Percentiles rank a stretch among this genome's conserved stretches.
phyloP scores from a whole-genome alignment of 1,284 basidiomycete species.

The Xanthoconium separans region DNA sequence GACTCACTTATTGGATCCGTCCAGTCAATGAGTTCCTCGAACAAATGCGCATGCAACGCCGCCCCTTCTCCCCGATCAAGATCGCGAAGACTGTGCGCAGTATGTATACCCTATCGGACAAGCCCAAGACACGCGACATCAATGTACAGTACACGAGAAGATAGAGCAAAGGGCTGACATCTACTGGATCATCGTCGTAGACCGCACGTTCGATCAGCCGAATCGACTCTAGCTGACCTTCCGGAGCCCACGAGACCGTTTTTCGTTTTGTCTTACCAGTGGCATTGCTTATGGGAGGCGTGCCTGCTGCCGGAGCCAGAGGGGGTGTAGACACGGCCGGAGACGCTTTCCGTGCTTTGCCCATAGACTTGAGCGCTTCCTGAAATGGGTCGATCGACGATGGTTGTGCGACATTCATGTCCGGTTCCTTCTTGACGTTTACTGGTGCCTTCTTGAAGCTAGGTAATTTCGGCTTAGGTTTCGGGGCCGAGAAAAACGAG shows the following conservation, averaged over 20 bases:
- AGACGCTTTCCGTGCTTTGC: slow-evolving; percentile 55
- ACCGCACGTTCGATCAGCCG: slow-evolving; percentile 78
- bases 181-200: slow-evolving; percentile 79
- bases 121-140: slow-evolving; percentile 42
- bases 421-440: slow-evolving; percentile 51
- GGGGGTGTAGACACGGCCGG: slow-evolving; percentile 44
- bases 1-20: slow-evolving; percentile 68
- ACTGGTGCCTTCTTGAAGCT: slow-evolving; percentile 73
- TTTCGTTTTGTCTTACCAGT: slow-evolving; percentile 65
- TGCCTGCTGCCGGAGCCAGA: slow-evolving; percentile 30
- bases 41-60: slow-evolving; percentile 72
- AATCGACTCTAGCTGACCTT: slow-evolving; percentile 66
- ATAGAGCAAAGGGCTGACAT: slow-evolving; percentile 61
- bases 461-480: slow-evolving; percentile 76
- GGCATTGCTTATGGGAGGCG: slow-evolving; percentile 35
- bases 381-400: slow-evolving; percentile 77
- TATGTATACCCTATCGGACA: slow-evolving; percentile 60
- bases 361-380: slow-evolving; percentile 74
- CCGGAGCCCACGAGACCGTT: slow-evolving; percentile 73
- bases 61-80: slow-evolving; percentile 82
- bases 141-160: slow-evolving; percentile 53
- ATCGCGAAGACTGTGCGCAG: slow-evolving; percentile 70
- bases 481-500: slow-evolving; percentile 81
- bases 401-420: slow-evolving; percentile 67
- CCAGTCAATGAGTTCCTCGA: slow-evolving; percentile 84